These are phyloP conservation scores for Beauveria scarabaeidicola DNA, from an alignment of 2,329 filamentous ascomycete species.

Conservation along the genomic window DNA sequence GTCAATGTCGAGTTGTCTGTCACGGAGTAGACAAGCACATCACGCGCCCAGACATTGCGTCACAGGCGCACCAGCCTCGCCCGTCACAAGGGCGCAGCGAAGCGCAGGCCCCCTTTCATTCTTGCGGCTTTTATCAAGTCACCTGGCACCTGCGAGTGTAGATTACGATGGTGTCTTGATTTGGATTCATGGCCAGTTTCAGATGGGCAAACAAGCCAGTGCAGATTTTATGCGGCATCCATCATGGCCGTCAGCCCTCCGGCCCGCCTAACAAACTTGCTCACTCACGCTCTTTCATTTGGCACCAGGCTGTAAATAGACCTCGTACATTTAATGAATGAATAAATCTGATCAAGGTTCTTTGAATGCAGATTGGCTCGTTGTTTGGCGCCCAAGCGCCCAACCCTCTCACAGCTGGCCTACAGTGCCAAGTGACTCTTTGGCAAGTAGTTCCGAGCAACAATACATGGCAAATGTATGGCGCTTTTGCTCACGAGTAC, in stretches of 20 bases:
- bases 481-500: background rate
- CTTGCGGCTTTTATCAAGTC: background rate
- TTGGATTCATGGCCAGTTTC: background rate
- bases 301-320: too few relatives aligned
- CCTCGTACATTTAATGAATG: too few relatives aligned
- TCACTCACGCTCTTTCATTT: background rate
- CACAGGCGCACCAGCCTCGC: constrained; percentile 4
- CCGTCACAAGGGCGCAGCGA: background rate
- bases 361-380: too few relatives aligned
- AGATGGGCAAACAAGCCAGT: background rate
- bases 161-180: background rate
- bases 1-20: too few relatives aligned
- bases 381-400: too few relatives aligned
- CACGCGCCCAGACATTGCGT: constrained; percentile 7
- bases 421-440: background rate
- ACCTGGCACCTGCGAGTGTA: background rate
- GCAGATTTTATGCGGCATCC: background rate
- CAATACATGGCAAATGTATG: background rate
- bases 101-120: background rate
- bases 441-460: background rate
- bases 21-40: constrained; percentile 1
- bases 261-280: background rate
- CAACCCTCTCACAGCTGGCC: too few relatives aligned
- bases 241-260: background rate
- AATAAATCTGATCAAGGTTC: too few relatives aligned